Evolutionary conservation across 2,329 filamentous ascomycete species (phyloP), one percentile per base, ranked within the genome.

Genomic region (Botrytis fabae): DNA sequence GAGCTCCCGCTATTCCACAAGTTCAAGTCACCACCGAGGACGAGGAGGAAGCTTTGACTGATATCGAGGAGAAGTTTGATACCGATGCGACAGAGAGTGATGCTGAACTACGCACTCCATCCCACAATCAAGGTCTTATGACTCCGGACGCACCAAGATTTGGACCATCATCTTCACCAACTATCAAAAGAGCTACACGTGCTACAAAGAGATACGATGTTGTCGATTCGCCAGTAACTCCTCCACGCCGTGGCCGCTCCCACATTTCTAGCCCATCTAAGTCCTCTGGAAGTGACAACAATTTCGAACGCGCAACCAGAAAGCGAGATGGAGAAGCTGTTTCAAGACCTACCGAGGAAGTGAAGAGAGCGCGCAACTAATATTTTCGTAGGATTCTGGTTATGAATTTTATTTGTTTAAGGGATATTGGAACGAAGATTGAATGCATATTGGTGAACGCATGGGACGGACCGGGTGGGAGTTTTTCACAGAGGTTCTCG

Each of bases 21-120:
- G 90, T 70, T 89, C 82, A 73, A 89, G 89, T 51, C 86, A 91
- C 78, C 85, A 91, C 78, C 85, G 88, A 90, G 77, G 89, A 87
- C 74, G 82, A 85, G 73, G 80, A 85, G 74, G 86, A 88, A 78
- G 86, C 85, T 9, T 78, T 82, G 60, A 88, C 85, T 38, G 86
- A 88, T 75, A 85, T 87, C 60, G 84, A 85, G 76, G 80, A 82
- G 75, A 73, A 73, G n/a, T 54, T 65, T n/a, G 46, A 73, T 9
- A 48, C 60, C 18, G 71, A 70, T 38, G 22, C 28, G 40, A 70
- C 66, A 42, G 57, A 69, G 20, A 70, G 61, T 35, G 66, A 73
- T 70, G 42, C 28, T 60, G 63, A 69, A 35, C 42, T 14, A 48
- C 70, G 57, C 32, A 72, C 70, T 25, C 70, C 70, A 61, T 69